Evolutionary conservation across 306 rosid species (phyloP), one percentile per base, ranked within the genome.

Genomic region (Vicia villosa): DNA sequence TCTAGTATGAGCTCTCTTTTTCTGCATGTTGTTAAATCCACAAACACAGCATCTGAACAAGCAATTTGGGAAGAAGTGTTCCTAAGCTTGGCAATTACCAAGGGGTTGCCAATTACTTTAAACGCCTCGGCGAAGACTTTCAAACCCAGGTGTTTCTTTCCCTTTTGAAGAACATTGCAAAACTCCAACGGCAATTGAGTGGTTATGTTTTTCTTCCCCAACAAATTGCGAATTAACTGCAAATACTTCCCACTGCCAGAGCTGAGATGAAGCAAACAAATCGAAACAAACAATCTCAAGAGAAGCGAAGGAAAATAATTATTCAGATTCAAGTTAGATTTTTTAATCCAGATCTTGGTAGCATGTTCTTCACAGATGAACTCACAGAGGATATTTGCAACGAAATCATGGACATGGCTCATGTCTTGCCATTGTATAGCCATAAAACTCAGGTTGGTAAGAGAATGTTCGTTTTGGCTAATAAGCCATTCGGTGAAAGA

Each of bases 401-500:
- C 68, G 62, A 75, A 87, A 6, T 10, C 4, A 55, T 73, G 45
- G 32, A 62, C 17, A 4, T 13, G 4, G 37, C 7, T 51, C 6
- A 63, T 36, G 24, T 21, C 3, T 10, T 10, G 66, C 17, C 3
- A 37, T 10, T 22, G 46, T 34, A 41, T 24, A 36, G 42, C 16
- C 52, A 43, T 41, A 0, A 0, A 26, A 59, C 47, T 65, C 72
- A 59, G 45, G 71, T 74, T 56, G 19, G 36, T 16, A 37, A 15
- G 47, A n/a, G 77, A 41, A 43, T 62, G 69, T 28, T 65, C 83
- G 41, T 83, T 75, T 17, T 73, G 78, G 73, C 49, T 52, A 41
- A 79, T 75, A 12, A 91, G 76, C 97, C 93, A 91, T 52, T 91
- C 96, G 45, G 63, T 41, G 55, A 89, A 87, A 49, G 81, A 80